A percentile compares a stretch with the other conserved stretches of the same genome.
phyloP scores from a whole-genome alignment of 129 eudicot genomes.

The Helianthus annuus region HanXRQr2.0-SUNRISE NC_035434.2:170675137-170675636 shows the following conservation, averaged over 20 bases:
- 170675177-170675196: too few relatives aligned
- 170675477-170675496: conserved; percentile 58
- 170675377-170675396: neutral
- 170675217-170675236: neutral
- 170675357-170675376: conserved; percentile 8
- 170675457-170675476: neutral
- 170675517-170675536: conserved; percentile 73
- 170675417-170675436: conserved; percentile 24
- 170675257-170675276: conserved; percentile 5
- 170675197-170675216: too few relatives aligned
- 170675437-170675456: conserved; percentile 12
- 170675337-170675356: neutral
- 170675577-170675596: too few relatives aligned
- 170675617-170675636: too few relatives aligned
- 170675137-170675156: too few relatives aligned
- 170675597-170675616: too few relatives aligned
- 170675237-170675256: neutral
- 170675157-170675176: too few relatives aligned
- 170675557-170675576: too few relatives aligned
- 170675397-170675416: neutral
- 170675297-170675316: conserved; percentile 16
- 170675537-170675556: conserved; percentile 8
- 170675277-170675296: conserved; percentile 27
- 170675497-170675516: conserved; percentile 58
- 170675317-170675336: conserved; percentile 23